Evolutionary conservation across 2,329 filamentous ascomycete genomes (phyloP).

Genomic region (Ophiostoma pallidulum): DNA sequence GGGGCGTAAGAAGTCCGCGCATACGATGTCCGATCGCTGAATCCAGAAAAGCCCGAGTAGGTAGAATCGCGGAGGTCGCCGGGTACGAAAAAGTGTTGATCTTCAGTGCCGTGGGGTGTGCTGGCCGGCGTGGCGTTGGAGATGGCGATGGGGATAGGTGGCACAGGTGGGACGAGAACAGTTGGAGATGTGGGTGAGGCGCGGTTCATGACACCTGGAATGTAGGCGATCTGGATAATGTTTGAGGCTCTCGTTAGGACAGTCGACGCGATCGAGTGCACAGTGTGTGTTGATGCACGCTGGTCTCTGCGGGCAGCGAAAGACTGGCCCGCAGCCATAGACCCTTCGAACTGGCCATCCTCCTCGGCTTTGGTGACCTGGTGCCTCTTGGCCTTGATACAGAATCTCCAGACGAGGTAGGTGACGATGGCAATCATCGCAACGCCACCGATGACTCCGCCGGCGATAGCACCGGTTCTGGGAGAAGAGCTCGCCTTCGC

Average conservation of each 20-base stretch:
- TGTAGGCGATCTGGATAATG: conserved; percentile 98
- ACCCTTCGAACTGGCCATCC: conserved; percentile 46
- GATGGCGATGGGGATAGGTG: conserved; percentile 69
- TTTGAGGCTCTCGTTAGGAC: conserved; percentile 94
- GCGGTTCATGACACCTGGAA: conserved; percentile 91
- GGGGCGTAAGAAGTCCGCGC: conserved; percentile 50
- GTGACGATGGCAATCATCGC: conserved; percentile 62
- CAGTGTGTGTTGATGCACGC: conserved; percentile 73
- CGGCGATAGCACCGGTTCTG: conserved; percentile 78
- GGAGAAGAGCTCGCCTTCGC: conserved; percentile 35
- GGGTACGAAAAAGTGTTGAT: conserved; percentile 90
- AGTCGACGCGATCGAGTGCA: conserved; percentile 87
- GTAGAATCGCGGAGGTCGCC: conserved; percentile 84
- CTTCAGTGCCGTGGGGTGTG: conserved; percentile 51
- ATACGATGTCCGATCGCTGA: conserved; percentile 52
- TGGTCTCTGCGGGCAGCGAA: conserved; percentile 46
- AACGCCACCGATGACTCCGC: conserved; percentile 81
- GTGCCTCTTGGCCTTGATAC: conserved; percentile 68
- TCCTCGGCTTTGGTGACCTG: conserved; percentile 44
- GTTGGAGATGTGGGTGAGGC: conserved; percentile 75
- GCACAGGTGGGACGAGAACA: conserved; percentile 80
- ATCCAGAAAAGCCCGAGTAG: conserved; percentile 66
- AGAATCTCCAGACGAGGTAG: conserved; percentile 81
- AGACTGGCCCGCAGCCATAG: conserved; percentile 39
- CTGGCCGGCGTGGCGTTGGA: conserved; percentile 37